phyloP scores from a whole-genome alignment of 306 rosid species.

The Rosa chinensis region DNA sequence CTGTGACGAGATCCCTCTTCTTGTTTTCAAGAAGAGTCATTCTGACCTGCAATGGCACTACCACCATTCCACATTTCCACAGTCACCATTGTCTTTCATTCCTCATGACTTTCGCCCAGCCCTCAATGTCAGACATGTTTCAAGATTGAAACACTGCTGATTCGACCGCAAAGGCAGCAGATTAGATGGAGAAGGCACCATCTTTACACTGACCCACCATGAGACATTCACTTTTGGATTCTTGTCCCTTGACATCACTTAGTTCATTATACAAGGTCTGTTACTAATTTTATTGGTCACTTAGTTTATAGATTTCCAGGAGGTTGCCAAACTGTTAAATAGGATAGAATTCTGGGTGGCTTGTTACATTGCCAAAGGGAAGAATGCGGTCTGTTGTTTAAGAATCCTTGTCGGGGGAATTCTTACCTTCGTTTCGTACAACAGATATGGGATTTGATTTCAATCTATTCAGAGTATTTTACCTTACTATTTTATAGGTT shows the following conservation, averaged over 20 bases:
- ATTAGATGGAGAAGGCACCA: conserved; percentile 77
- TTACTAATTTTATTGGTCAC: conserved; percentile 83
- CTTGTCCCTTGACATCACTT: conserved; percentile 90
- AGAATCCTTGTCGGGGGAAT: conserved; percentile 40
- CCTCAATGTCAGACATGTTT: conserved; percentile 73
- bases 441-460: background rate
- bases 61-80: conserved; percentile 71
- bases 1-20: conserved; percentile 73
- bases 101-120: conserved; percentile 80
- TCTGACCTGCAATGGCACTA: conserved; percentile 74
- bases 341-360: conserved; percentile 46
- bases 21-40: conserved; percentile 68
- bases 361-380: conserved; percentile 47
- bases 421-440: conserved; percentile 21
- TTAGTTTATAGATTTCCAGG: conserved; percentile 68
- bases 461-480: conserved; percentile 20
- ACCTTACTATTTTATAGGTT: conserved; percentile 52
- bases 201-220: conserved; percentile 80
- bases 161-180: conserved; percentile 85
- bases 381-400: conserved; percentile 31
- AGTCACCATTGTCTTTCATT: conserved; percentile 70
- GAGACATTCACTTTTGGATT: conserved; percentile 95
- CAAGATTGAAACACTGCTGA: conserved; percentile 70
- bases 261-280: conserved; percentile 93
- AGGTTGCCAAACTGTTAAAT: conserved; percentile 54